Evolutionary conservation across 371 early-diverging fungal genomes (phyloP), one percentile per base, ranked within the genome.

Genomic region (Funneliformis caledonium): DNA sequence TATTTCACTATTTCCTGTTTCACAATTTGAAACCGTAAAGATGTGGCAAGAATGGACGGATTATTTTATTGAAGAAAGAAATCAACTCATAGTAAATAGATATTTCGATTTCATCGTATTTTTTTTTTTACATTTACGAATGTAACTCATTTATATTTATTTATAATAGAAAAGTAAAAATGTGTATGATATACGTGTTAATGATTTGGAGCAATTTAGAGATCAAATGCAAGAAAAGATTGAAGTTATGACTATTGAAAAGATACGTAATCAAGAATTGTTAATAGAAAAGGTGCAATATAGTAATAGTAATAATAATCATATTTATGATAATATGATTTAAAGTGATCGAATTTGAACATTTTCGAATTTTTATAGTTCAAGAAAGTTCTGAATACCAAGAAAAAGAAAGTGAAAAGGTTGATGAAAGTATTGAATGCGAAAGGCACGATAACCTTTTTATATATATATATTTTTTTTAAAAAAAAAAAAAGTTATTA

Each of bases 321-420:
- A 73, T 9, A n/a, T 26, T 47, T 47, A 10, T 19, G 12, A 11
- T 73, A 73, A 47, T 47, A 11, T 14, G 16, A 37, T 12, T 4
- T 31, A 33, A 48, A 5, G 42, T 12, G 1, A 19, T 1, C 19
- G 0, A 33, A 26, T 37, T 50, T 33, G 22, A 52, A 26, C 4
- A 10, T 45, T 70, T 26, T 16, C 4, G n/a, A 16, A 11, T 16
- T 16, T n/a, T 22, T 61, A 12, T n/a, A 76, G 76, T 76, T 76
- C 33, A 56, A 60, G 62, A 33, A 61, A 59, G 16, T 76, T 43
- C 9, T 76, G n/a, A 76, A 76, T 61, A 14, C 76, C 31, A 76
- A 76, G 43, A 76, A 76, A 43, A 76, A 61, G 62, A 76, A 76
- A 76, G 61, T 61, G 12, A 56, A 76, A 61, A 76, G 45, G 19